phyloP scores from a whole-genome alignment of 345 rosid species.

The Salix exigua region DNA sequence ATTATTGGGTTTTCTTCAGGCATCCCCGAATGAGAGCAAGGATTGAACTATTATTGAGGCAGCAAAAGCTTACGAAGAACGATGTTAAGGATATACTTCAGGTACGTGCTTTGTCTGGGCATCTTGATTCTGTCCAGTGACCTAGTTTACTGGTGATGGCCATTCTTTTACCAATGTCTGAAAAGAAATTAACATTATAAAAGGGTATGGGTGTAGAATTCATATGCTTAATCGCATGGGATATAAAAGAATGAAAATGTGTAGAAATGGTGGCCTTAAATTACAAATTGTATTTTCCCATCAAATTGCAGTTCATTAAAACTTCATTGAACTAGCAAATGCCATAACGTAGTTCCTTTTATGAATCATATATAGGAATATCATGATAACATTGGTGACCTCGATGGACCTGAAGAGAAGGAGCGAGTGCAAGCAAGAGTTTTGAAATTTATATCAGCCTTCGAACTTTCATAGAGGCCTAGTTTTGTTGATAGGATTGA shows the following conservation, averaged over 20 bases:
- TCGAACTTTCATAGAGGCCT: constrained; percentile 28
- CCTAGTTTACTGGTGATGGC: background rate
- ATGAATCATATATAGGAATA: constrained; percentile 51
- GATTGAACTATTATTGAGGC: constrained; percentile 83
- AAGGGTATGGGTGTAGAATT: no score
- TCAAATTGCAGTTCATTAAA: background rate
- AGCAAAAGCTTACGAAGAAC: constrained; percentile 72
- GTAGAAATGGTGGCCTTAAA: no score
- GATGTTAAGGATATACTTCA: constrained; percentile 77
- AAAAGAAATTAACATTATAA: no score
- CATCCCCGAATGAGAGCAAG: constrained; percentile 74
- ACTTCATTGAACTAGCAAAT: background rate
- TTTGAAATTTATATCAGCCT: constrained; percentile 64
- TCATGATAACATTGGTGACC: constrained; percentile 89
- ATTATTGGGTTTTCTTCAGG: constrained; percentile 32
- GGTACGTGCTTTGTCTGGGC: constrained; percentile 38
- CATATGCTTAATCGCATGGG: no score
- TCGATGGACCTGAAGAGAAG: constrained; percentile 92
- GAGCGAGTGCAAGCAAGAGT: constrained; percentile 74
- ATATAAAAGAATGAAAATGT: no score
- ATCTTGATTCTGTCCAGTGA: background rate
- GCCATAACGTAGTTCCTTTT: background rate
- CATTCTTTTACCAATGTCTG: no score
- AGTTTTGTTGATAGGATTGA: background rate
- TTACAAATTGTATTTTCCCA: background rate